Base-by-base conservation (phyloP, 106 monocot species). In the Dendrobium officinale region DNA sequence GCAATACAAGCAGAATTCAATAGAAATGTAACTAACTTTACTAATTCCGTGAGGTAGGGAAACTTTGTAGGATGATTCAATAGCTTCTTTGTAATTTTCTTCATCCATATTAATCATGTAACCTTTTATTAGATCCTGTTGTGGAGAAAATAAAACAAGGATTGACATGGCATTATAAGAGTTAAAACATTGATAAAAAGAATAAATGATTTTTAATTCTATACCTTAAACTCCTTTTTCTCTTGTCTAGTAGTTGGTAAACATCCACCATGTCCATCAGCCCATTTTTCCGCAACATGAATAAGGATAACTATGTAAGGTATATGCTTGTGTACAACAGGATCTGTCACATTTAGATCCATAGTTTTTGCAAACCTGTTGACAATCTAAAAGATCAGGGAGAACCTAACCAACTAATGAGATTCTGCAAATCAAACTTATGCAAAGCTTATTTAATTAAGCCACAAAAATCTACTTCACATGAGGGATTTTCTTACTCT, bases 11-110 rank as follows among this genome's bases (percentile, higher is more conserved):
- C 19, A 74, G 44, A 8, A 43, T 42, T 18, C 43, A 74, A 74
- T 13, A 75, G 6, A 68, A 80, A 77, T 24, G 45, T n/a, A 86
- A 10, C 19, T n/a, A 86, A 10, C 19, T 20, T 90, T 88, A 99
- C 98, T 88, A 42, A 99, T 93, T 87, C 95, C 98, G 76, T 43
- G 81, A 83, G 93, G 37, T 40, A 84, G 61, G 40, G 91, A 95
- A 76, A 95, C 98, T 85, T 99, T 99, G 83, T 83, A 99, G 79
- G 98, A 83, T 11, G 98, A 92, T 80, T 91, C 93, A 49, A 93
- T 85, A 80, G 98, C 98, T 86, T 99, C 98, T 87, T 84, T 92
- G 82, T 99, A 99, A 48, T 99, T 99, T 83, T 99, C 98, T 87
- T 99, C 98, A 85, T 99, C 98, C 66, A 90, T 58, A 86, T 91